These are phyloP conservation scores for Fusarium falciforme DNA, from an alignment of 2,329 filamentous ascomycete genomes.

Conservation along the genomic window DNA sequence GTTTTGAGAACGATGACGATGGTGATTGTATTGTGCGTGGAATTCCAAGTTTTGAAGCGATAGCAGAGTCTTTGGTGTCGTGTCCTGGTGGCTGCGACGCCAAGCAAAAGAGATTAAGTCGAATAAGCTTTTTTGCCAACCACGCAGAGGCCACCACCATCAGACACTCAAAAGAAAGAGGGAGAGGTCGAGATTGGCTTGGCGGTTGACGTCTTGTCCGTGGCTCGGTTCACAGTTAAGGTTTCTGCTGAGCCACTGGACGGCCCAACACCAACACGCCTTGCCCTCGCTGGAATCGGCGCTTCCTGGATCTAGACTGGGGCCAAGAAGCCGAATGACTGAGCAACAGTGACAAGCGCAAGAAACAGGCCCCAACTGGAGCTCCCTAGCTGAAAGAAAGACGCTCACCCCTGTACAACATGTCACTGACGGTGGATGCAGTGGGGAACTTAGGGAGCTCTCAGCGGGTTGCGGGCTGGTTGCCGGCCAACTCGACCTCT, in stretches of 20 bases:
- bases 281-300: slow-evolving; percentile 17
- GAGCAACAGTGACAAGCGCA: slow-evolving; percentile 19
- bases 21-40: background rate
- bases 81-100: background rate
- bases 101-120: background rate
- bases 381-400: background rate
- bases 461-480: slow-evolving; percentile 1
- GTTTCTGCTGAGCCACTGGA: slow-evolving; percentile 1
- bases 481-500: slow-evolving; percentile 6
- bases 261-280: background rate
- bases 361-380: slow-evolving; percentile 4
- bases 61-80: too few relatives aligned
- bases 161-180: background rate
- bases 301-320: slow-evolving; percentile 25
- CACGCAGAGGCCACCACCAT: background rate
- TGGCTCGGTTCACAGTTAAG: background rate
- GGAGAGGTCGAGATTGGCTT: background rate
- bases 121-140: slow-evolving; percentile 5
- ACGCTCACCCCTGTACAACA: background rate
- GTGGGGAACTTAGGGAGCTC: slow-evolving; percentile 21
- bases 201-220: background rate
- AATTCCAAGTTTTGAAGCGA: background rate
- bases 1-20: background rate
- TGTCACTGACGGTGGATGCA: background rate
- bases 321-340: slow-evolving; percentile 23